phyloP scores from a whole-genome alignment of 345 rosid genomes.

The Lenwebbia sp. region DNA sequence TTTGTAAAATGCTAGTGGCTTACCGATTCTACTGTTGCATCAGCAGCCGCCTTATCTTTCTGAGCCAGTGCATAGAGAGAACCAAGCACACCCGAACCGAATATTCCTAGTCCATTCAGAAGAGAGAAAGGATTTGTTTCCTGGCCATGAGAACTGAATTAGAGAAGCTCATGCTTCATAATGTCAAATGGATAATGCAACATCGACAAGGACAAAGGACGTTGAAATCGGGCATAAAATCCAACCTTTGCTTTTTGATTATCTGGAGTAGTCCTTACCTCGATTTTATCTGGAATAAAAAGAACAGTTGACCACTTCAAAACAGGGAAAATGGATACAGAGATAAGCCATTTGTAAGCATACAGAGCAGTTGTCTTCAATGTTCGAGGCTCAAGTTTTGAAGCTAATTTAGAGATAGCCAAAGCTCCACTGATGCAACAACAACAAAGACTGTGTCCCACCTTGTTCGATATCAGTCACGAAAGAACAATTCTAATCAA shows the following conservation, averaged over 20 bases:
- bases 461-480: background rate
- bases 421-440: background rate
- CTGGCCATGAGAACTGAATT: background rate
- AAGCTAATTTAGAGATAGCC: background rate
- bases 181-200: background rate
- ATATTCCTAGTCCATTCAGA: conserved; percentile 68
- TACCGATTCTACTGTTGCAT: conserved; percentile 59
- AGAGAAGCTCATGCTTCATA: background rate
- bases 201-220: conserved; percentile 3
- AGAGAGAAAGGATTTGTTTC: conserved; percentile 50
- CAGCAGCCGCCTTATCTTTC: conserved; percentile 46
- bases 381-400: background rate
- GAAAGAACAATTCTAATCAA: background rate
- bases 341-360: background rate
- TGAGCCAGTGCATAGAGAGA: conserved; percentile 69
- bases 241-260: conserved; percentile 41
- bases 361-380: background rate
- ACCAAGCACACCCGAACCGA: conserved; percentile 68
- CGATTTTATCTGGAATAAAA: conserved; percentile 37
- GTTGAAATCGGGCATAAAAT: conserved; percentile 5
- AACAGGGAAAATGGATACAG: background rate
- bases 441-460: background rate
- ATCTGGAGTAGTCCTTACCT: conserved; percentile 15
- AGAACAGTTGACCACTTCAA: conserved; percentile 6
- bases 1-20: conserved; percentile 12